Conservation (phyloP, 345 rosid genomes). For the Lumnitzera racemosa region DNA sequence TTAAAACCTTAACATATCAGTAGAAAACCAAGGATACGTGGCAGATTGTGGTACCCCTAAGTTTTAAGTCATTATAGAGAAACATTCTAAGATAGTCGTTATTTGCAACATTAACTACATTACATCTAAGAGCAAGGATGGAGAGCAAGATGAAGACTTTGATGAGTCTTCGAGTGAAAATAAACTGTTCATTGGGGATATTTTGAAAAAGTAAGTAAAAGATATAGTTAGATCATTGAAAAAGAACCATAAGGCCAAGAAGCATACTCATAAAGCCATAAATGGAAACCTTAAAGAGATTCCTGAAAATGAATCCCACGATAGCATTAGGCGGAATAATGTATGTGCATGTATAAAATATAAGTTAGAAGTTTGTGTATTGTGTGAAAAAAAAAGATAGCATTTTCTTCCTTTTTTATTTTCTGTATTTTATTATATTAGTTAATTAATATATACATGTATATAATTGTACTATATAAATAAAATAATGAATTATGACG, state of each 20-base stretch:
- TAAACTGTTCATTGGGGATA: conserved; percentile 39
- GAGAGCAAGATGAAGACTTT: conserved; percentile 26
- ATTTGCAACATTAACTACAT: conserved; percentile 86
- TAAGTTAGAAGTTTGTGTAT: too few species aligned
- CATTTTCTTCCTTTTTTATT: too few species aligned
- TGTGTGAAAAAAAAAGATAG: too few species aligned
- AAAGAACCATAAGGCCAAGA: conserved; percentile 24
- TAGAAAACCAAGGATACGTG: too few species aligned
- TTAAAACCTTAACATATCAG: too few species aligned
- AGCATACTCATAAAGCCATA: conserved; percentile 18
- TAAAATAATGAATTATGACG: too few species aligned
- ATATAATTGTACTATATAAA: too few species aligned
- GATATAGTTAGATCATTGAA: conserved; percentile 45
- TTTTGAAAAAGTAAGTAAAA: conserved; percentile 44
- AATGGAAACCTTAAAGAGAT: conserved; percentile 17
- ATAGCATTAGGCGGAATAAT: conserved; percentile 8
- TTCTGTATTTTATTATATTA: too few species aligned
- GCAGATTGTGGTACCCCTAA: too few species aligned
- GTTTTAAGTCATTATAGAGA: conserved; percentile 1
- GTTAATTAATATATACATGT: too few species aligned
- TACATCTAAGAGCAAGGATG: conserved; percentile 64
- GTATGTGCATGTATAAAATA: too few species aligned
- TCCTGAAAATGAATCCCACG: conserved; percentile 17
- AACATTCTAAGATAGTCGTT: conserved; percentile 63
- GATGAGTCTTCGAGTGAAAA: conserved; percentile 39